Conservation (phyloP, 192 early-diverging fungal genomes). For the Phycomyces blakesleeanus region DNA sequence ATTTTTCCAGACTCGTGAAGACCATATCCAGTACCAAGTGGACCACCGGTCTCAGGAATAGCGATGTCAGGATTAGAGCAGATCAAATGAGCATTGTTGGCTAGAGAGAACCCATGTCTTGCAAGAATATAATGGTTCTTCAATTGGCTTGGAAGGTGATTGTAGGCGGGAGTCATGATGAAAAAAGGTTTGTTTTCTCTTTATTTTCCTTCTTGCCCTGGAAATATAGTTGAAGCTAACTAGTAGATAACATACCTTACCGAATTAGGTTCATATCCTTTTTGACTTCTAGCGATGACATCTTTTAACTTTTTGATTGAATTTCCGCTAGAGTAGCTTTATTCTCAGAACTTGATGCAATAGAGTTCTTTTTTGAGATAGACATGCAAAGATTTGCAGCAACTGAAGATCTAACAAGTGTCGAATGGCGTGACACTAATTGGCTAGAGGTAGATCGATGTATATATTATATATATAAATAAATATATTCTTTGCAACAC, state of each 20-base stretch:
- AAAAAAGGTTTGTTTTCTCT: background rate
- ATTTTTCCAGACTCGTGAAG: slow-evolving; percentile 44
- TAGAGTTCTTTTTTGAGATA: too few relatives aligned
- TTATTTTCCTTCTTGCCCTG: too few relatives aligned
- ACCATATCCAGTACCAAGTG: slow-evolving; percentile 46
- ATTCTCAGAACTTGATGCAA: too few relatives aligned
- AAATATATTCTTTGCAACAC: too few relatives aligned
- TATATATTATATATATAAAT: background rate
- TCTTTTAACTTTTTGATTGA: too few relatives aligned
- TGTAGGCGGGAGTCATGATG: slow-evolving; percentile 14
- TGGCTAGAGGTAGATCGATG: slow-evolving; percentile 42
- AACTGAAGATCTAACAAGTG: slow-evolving; percentile 49
- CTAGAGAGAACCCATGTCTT: slow-evolving; percentile 57
- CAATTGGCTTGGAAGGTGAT: slow-evolving; percentile 21
- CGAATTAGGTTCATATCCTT: too few relatives aligned
- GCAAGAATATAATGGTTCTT: slow-evolving; percentile 41
- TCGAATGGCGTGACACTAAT: slow-evolving; percentile 62
- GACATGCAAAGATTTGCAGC: slow-evolving; percentile 23
- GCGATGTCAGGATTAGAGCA: slow-evolving; percentile 53
- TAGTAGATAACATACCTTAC: too few relatives aligned
- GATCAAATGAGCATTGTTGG: slow-evolving; percentile 50
- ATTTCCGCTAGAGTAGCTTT: too few relatives aligned
- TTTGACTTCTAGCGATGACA: too few relatives aligned
- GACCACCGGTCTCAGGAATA: slow-evolving; percentile 42
- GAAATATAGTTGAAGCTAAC: too few relatives aligned